Evolutionary conservation across 2,329 filamentous ascomycete genomes (phyloP), one percentile per base, ranked within the genome.

Genomic region (Leptoxyphium fumago): DNA sequence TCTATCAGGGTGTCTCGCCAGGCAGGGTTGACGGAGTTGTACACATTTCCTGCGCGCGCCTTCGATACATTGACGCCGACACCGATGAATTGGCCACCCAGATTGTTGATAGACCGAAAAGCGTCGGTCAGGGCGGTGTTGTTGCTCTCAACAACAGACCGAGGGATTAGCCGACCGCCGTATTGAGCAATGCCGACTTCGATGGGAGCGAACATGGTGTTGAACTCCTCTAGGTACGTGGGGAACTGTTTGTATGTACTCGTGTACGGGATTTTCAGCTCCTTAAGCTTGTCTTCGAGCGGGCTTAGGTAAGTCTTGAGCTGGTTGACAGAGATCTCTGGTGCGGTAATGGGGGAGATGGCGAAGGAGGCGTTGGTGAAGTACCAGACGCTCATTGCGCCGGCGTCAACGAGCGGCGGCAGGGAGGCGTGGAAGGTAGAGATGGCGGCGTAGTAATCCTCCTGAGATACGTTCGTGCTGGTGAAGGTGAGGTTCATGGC

Each of bases 391-490:
- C 64, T 57, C 62, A 68, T 71, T 15, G 64, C 63, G 9, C 73
- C 74, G 2, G 66, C 60, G 47, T 73, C 71, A 13, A 72, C 63
- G 45, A 74, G 66, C 2, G 54, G 57, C 1, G 74, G 71, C 6
- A 73, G 63, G 9, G 63, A 57, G 0, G 64, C 64, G 4, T 73
- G 60, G 43, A 73, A 63, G 17, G 67, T 69, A 1, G 66, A 57
- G 15, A 78, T 61, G 1, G 66, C 69, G 39, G 64, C 52, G 52
- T 69, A 78, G 59, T 71, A 78, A 0, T 52, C 60, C 17, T 71
- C 66, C 32, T 44, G 44, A 28, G 41, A 42, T 5, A 50, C 46
- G 36, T 48, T 50, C 10, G 47, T 36, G 18, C 43, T 51, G 10
- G 56, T 55, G 48, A 75, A 70, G 0, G 57, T 60, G 8, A 76